phyloP scores from a whole-genome alignment of 1,139 yeast species.

The Debaryomyces sp. region DNA sequence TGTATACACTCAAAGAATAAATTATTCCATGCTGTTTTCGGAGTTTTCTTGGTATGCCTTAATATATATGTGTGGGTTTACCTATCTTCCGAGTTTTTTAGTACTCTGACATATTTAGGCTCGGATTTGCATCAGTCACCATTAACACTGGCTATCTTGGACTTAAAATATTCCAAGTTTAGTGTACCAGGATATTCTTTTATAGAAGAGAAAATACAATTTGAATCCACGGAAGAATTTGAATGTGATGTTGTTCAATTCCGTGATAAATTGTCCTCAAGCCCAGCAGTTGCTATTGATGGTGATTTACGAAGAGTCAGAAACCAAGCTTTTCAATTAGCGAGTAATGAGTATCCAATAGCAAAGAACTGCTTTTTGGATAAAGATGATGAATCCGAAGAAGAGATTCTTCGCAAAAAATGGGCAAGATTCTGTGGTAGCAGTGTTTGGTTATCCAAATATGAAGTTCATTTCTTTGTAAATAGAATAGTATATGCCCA shows the following conservation, averaged over 20 bases:
- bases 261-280: not conserved
- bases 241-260: conserved; percentile 5
- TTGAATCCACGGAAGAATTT: conserved; percentile 1
- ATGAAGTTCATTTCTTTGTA: conserved; percentile 19
- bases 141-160: not conserved
- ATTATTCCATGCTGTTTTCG: not conserved
- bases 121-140: not conserved
- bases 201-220: conserved; percentile 5
- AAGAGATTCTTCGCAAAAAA: conserved; percentile 12
- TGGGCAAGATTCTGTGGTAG: conserved; percentile 21
- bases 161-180: not conserved
- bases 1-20: not conserved
- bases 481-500: conserved; percentile 17
- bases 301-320: conserved; percentile 10
- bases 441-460: conserved; percentile 19
- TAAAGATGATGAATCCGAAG: conserved; percentile 11
- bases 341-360: conserved; percentile 11
- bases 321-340: conserved; percentile 9
- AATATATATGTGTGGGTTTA: conserved; percentile 1
- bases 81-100: not conserved
- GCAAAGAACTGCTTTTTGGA: conserved; percentile 12
- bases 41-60: not conserved
- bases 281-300: conserved; percentile 6
- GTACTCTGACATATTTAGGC: not conserved
- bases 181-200: conserved; percentile 15